Evolutionary conservation across 805 yeast genomes (phyloP).

Genomic region (Starmerella floris): DNA sequence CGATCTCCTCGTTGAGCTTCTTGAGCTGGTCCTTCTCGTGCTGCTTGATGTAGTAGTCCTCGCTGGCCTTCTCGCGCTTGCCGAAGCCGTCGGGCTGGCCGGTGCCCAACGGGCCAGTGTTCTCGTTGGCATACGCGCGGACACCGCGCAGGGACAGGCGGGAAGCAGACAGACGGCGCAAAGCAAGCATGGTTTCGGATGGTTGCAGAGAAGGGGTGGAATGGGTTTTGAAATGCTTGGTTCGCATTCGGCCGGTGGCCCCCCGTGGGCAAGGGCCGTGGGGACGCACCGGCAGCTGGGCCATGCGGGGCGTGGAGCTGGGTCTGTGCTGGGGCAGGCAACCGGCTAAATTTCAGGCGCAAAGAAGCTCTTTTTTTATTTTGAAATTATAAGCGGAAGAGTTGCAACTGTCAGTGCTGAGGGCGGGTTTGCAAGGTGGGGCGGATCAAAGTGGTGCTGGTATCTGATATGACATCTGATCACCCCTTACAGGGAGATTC

Average conservation of each 20-base stretch:
- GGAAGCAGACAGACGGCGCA: slow-evolving; percentile 9
- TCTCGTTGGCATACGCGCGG: slow-evolving; percentile 15
- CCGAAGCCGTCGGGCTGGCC: slow-evolving; percentile 46
- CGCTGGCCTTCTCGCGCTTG: slow-evolving; percentile 89
- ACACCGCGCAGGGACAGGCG: slow-evolving; percentile 10
- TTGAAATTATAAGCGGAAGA: no score
- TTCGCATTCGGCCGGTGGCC: background rate
- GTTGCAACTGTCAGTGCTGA: no score
- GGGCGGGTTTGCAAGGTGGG: no score
- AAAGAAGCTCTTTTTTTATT: no score
- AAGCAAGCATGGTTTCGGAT: slow-evolving; percentile 10
- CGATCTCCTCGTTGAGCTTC: slow-evolving; percentile 34
- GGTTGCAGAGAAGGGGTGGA: background rate
- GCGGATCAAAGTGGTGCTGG: no score
- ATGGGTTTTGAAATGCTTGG: background rate
- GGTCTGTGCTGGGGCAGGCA: no score
- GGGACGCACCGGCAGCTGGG: no score
- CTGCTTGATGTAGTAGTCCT: slow-evolving; percentile 77
- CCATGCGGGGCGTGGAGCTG: no score
- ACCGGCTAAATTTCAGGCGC: no score
- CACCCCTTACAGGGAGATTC: no score
- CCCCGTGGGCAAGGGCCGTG: no score
- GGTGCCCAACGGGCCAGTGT: slow-evolving; percentile 9
- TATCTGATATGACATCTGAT: no score
- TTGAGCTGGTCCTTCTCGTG: slow-evolving; percentile 72